These are phyloP conservation scores for Anthoceros angustus DNA, from an alignment of 225 moss, liverwort and hornwort genomes.

Conservation along the genomic window DNA sequence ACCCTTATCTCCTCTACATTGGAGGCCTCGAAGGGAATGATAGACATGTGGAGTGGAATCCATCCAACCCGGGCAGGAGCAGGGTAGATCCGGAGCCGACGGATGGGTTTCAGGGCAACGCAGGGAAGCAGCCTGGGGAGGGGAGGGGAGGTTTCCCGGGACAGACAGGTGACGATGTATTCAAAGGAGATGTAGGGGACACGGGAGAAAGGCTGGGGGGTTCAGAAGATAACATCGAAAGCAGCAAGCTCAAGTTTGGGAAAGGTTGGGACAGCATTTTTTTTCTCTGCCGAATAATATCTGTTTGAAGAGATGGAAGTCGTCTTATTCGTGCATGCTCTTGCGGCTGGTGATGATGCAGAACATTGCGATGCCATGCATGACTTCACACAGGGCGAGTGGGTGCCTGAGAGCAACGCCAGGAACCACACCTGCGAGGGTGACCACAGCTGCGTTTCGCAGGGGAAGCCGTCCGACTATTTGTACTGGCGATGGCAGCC, in stretches of 20 bases:
- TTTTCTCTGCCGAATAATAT: no score
- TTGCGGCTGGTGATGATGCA: not conserved
- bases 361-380: not conserved
- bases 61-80: not conserved
- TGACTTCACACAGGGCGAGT: constrained; percentile 49
- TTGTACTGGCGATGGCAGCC: constrained; percentile 76
- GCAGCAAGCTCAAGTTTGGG: no score
- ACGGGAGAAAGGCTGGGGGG: no score
- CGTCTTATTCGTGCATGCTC: constrained; percentile 17
- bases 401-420: constrained; percentile 43
- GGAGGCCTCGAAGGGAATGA: not conserved
- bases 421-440: constrained; percentile 39
- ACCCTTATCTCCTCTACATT: not conserved
- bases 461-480: constrained; percentile 56
- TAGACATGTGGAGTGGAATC: not conserved
- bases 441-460: constrained; percentile 47
- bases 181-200: no score
- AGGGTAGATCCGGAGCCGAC: not conserved
- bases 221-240: no score
- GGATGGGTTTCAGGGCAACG: no score
- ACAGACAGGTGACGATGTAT: no score
- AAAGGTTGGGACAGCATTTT: no score
- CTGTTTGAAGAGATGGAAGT: not conserved
- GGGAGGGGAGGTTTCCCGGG: no score
- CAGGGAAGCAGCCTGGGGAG: no score